Percentiles rank a stretch among this genome's conserved stretches.
These are phyloP conservation scores for Linderina pennispora DNA, from an alignment of 192 early-diverging fungal species.

Conservation along the genomic window DNA sequence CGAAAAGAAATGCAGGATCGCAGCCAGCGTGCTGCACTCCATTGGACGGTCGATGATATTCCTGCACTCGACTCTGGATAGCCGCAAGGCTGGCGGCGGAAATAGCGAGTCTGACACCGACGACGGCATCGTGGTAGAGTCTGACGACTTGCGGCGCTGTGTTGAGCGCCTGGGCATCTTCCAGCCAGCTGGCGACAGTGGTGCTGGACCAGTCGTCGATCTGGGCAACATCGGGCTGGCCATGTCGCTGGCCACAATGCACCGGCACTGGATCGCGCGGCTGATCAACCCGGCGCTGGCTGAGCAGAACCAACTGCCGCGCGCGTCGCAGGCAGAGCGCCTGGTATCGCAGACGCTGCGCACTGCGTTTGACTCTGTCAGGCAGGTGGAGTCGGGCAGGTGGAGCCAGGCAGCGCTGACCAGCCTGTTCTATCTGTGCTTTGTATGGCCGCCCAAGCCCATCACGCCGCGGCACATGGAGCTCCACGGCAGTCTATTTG, in stretches of 20 bases:
- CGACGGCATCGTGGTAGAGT: constrained; percentile 10
- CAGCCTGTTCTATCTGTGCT: constrained; percentile 31
- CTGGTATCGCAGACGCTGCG: constrained; percentile 13
- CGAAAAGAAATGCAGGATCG: background rate
- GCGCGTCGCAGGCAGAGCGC: constrained; percentile 15
- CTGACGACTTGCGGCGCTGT: constrained; percentile 28
- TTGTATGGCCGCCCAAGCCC: constrained; percentile 37
- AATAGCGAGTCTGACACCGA: too few relatives aligned
- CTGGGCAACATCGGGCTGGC: constrained; percentile 14
- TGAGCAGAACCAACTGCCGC: constrained; percentile 18
- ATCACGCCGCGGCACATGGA: constrained; percentile 21
- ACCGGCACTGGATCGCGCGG: constrained; percentile 26
- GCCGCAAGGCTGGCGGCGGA: background rate
- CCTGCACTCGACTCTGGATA: constrained; percentile 2
- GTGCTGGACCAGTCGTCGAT: background rate
- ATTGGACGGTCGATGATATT: constrained; percentile 8
- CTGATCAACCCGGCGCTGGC: constrained; percentile 17
- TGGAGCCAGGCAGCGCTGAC: constrained; percentile 6
- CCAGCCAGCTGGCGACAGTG: background rate
- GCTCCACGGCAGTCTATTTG: constrained; percentile 15
- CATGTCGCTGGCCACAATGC: constrained; percentile 19
- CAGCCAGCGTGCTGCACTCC: constrained; percentile 8
- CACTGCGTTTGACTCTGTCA: constrained; percentile 3
- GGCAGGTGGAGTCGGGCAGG: constrained; percentile 2
- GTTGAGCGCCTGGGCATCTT: constrained; percentile 25